Conservation (phyloP, 768 basidiomycete species). For the Mycena chlorophos region DNA sequence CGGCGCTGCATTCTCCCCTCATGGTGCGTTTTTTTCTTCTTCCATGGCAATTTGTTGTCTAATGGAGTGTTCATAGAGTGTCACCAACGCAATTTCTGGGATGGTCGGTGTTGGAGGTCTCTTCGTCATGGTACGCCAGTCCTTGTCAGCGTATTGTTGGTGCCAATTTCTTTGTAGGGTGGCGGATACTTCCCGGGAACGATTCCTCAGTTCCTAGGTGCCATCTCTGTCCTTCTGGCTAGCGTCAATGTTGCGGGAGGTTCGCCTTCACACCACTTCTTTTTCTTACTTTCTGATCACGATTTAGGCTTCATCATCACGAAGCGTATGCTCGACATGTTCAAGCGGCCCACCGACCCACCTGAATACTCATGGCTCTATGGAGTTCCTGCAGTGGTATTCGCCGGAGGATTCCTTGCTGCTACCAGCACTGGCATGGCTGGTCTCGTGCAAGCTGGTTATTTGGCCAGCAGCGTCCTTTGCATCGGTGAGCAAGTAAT, state of each 20-base stretch:
- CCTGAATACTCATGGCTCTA: conserved; percentile 89
- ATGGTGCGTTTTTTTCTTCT: conserved; percentile 38
- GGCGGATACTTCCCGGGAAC: conserved; percentile 83
- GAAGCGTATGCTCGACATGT: conserved; percentile 89
- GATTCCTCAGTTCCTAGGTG: conserved; percentile 76
- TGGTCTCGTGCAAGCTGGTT: conserved; percentile 86
- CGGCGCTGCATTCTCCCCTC: conserved; percentile 84
- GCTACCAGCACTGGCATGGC: conserved; percentile 84
- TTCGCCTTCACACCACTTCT: background rate
- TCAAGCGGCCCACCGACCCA: conserved; percentile 84
- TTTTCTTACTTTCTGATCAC: background rate
- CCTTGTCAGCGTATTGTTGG: background rate
- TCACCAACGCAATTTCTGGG: conserved; percentile 32
- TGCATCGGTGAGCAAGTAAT: conserved; percentile 61
- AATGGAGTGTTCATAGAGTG: conserved; percentile 21
- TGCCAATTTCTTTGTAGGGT: conserved; percentile 27
- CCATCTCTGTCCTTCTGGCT: conserved; percentile 81
- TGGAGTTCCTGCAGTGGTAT: conserved; percentile 74
- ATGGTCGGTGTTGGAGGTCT: conserved; percentile 84
- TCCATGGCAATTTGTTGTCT: background rate
- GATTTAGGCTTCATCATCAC: conserved; percentile 68
- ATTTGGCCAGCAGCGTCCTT: conserved; percentile 80
- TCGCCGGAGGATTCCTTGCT: conserved; percentile 79
- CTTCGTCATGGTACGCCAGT: conserved; percentile 68
- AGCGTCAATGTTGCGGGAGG: conserved; percentile 88